phyloP scores from a whole-genome alignment of 2,329 filamentous ascomycete species.

The Sclerotiophoma versabilis region DNA sequence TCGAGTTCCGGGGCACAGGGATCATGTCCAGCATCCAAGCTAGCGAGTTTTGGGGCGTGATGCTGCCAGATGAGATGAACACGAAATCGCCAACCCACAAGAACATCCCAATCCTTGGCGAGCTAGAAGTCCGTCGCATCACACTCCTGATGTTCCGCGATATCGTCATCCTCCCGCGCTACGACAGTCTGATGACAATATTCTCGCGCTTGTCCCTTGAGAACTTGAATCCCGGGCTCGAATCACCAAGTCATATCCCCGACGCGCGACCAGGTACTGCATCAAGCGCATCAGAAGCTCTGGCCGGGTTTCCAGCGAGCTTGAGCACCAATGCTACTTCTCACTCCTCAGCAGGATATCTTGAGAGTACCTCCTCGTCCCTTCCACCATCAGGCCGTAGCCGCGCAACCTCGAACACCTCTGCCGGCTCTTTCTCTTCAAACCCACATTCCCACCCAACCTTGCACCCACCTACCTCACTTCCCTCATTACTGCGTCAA shows the following conservation, averaged over 20 bases:
- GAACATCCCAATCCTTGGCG: conserved; percentile 56
- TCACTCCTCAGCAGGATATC: conserved; percentile 74
- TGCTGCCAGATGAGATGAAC: conserved; percentile 59
- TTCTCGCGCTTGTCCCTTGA: conserved; percentile 91
- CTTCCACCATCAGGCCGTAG: conserved; percentile 63
- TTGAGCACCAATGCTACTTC: conserved; percentile 67
- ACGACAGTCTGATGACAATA: conserved; percentile 85
- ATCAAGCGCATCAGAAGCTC: conserved; percentile 28
- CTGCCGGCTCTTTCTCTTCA: conserved; percentile 56
- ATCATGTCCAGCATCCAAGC: conserved; percentile 81
- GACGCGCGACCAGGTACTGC: conserved; percentile 44
- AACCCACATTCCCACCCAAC: conserved; percentile 44
- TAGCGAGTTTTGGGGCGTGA: conserved; percentile 86
- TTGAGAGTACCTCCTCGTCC: conserved; percentile 70
- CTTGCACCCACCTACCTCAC: conserved; percentile 23
- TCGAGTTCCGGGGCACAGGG: conserved; percentile 89
- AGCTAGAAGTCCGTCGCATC: conserved; percentile 85
- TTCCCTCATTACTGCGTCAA: conserved; percentile 37
- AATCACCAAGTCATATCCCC: conserved; percentile 41
- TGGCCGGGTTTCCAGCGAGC: conserved; percentile 62
- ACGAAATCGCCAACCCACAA: conserved; percentile 53
- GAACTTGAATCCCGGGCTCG: conserved; percentile 62
- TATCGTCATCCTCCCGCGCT: conserved; percentile 83
- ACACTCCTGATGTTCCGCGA: conserved; percentile 90
- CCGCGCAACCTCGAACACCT: conserved; percentile 85